phyloP scores from a whole-genome alignment of 345 rosid genomes.

The Kernera saxatilis region DNA sequence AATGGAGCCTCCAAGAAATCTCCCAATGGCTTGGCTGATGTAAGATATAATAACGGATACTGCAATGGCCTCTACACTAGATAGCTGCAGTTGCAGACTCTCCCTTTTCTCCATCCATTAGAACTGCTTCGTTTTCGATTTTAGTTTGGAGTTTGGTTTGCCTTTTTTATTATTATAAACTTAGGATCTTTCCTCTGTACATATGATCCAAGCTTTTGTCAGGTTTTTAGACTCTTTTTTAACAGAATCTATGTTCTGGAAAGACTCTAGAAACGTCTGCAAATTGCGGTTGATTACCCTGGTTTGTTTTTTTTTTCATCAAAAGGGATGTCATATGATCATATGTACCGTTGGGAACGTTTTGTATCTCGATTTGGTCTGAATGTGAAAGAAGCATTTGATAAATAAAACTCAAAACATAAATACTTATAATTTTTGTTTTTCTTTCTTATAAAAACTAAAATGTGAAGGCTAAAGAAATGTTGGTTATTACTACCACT shows the following conservation, averaged over 20 bases:
- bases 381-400: background rate
- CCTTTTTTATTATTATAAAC: background rate
- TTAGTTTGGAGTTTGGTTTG: conserved; percentile 19
- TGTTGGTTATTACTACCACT: background rate
- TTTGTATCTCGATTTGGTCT: conserved; percentile 12
- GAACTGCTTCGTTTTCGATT: background rate
- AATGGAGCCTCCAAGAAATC: conserved; percentile 46
- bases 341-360: conserved; percentile 8
- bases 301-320: background rate
- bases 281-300: conserved; percentile 8
- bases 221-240: conserved; percentile 8
- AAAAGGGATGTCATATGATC: conserved; percentile 25
- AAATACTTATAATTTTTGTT: background rate
- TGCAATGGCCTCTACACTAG: conserved; percentile 58
- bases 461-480: background rate
- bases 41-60: conserved; percentile 41
- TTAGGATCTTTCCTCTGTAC: conserved; percentile 11
- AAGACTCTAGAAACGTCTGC: conserved; percentile 11
- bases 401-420: conserved; percentile 1
- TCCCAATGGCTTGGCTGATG: conserved; percentile 43
- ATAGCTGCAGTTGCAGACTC: conserved; percentile 11
- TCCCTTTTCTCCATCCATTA: background rate
- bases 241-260: conserved; percentile 7
- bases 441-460: background rate
- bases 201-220: conserved; percentile 17